These are phyloP conservation scores for Tolypocladium pustulatum DNA, from an alignment of 2,329 filamentous ascomycete species.

Conservation along the genomic window DNA sequence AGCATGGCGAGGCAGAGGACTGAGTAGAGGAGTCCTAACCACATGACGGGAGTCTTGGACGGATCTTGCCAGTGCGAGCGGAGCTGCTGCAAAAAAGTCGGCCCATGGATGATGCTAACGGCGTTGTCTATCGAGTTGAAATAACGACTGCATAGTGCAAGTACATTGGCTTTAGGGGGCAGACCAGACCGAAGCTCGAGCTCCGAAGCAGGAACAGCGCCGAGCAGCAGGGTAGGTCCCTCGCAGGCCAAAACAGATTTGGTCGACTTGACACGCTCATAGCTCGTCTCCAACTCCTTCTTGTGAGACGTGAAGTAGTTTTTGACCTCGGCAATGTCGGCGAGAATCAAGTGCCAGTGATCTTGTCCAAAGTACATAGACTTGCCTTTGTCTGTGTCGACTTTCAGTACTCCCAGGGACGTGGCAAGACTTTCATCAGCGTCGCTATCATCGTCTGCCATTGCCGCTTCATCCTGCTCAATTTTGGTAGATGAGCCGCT, in stretches of 20 bases:
- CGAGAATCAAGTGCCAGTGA: slow-evolving; percentile 72
- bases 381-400: slow-evolving; percentile 67
- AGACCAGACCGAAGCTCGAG: slow-evolving; percentile 70
- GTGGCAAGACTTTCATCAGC: slow-evolving; percentile 58
- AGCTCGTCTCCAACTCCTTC: slow-evolving; percentile 76
- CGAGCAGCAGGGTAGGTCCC: slow-evolving; percentile 71
- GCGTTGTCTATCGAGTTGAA: slow-evolving; percentile 71
- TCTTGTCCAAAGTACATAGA: slow-evolving; percentile 74
- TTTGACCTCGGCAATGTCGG: slow-evolving; percentile 85
- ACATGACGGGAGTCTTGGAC: slow-evolving; percentile 62
- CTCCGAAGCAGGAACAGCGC: slow-evolving; percentile 60
- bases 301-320: slow-evolving; percentile 81
- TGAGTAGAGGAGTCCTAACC: slow-evolving; percentile 67
- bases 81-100: slow-evolving; percentile 71
- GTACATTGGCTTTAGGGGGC: slow-evolving; percentile 71
- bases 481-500: slow-evolving; percentile 36
- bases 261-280: slow-evolving; percentile 61
- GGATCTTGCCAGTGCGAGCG: slow-evolving; percentile 60
- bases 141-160: slow-evolving; percentile 77
- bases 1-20: slow-evolving; percentile 69
- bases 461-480: slow-evolving; percentile 47
- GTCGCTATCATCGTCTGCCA: slow-evolving; percentile 54
- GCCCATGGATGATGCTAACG: slow-evolving; percentile 69
- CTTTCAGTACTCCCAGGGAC: slow-evolving; percentile 72
- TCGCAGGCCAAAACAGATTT: slow-evolving; percentile 50